Evolutionary conservation across 108 stramenopile species (phyloP).

Genomic region (Discostella stelligeroides): DNA sequence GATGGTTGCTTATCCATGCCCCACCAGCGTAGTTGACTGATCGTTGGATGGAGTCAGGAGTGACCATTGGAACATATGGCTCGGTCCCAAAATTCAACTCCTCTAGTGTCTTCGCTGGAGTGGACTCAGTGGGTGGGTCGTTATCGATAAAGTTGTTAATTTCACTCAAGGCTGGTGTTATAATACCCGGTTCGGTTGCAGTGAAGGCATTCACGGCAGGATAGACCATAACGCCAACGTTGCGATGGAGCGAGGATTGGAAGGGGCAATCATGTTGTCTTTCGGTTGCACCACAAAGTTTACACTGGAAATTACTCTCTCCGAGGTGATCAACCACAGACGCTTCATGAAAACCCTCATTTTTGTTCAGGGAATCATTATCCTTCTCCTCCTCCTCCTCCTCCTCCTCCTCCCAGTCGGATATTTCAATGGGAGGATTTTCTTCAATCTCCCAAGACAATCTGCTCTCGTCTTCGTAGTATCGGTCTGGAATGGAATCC

Average conservation of each 20-base stretch:
- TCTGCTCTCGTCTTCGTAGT: conserved; percentile 84
- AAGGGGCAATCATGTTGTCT: conserved; percentile 62
- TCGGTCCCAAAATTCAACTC: conserved; percentile 4
- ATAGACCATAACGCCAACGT: conserved; percentile 80
- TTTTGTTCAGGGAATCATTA: too few relatives aligned
- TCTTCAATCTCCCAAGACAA: conserved; percentile 89
- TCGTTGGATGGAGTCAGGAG: conserved; percentile 39
- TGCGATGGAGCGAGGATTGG: conserved; percentile 66
- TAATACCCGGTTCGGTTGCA: conserved; percentile 74
- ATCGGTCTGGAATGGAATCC: conserved; percentile 65
- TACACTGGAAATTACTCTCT: conserved; percentile 29
- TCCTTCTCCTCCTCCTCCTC: not conserved
- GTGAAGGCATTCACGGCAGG: conserved; percentile 85
- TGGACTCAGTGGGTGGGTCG: conserved; percentile 25
- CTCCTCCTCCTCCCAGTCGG: conserved; percentile 38
- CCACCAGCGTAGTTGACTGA: conserved; percentile 57
- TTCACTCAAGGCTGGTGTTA: conserved; percentile 72
- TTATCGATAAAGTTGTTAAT: conserved; percentile 80
- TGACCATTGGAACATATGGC: conserved; percentile 29
- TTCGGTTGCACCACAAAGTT: conserved; percentile 70
- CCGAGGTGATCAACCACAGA: conserved; percentile 4
- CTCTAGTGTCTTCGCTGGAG: conserved; percentile 29
- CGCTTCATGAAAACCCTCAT: conserved; percentile 7
- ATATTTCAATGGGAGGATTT: conserved; percentile 64
- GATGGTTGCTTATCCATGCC: conserved; percentile 39